Base-by-base conservation (phyloP, 2,329 filamentous ascomycete species). In the Botrytis squamosa region DNA sequence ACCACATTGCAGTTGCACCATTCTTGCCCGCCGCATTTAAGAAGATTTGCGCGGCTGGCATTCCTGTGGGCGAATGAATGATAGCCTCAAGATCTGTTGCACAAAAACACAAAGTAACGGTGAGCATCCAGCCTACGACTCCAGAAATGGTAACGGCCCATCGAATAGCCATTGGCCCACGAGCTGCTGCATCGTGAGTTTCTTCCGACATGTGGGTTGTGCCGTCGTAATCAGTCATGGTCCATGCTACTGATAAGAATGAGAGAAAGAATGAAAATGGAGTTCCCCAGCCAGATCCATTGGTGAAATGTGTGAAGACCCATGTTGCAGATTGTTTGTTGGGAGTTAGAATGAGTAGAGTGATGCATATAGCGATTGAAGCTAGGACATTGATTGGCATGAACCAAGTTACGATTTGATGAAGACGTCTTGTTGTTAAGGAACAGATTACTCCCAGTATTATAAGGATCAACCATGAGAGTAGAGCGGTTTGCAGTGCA, bases 131-230 rank as follows among this genome's bases (percentile, higher is more conserved):
- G n/a, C 89, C 89, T 16, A 90, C 83, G 5, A 85, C 76, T 0
- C 88, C 89, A 4, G 88, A 89, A 14, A 90, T 85, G 2, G 89
- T 80, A n/a, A 90, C 87, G 2, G 88, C 88, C 52, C 84, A 84
- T 74, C 85, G 82, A 73, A 91, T 91, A 8, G 89, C 89, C 25
- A 87, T 80, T 4, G 89, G 89, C 0, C 88, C 89, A 74, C 85
- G 84, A 69, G 88, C 84, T 3, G 88, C 88, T 10, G 89, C 89
- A 79, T 91, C 87, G 76, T 90, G 88, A 0, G 88, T 90, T 81
- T 91, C 89, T 83, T 91, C 89, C 3, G 88, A 90, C 86, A 91
- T 90, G 78, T 91, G 89, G 9, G 89, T 90, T 18, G 89, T 91
- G 64, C 87, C 89, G 77, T 91, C 89, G 79, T 91, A 91, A 79